Percentiles rank a stretch among this genome's conserved stretches.
Evolutionary conservation across 2,329 filamentous ascomycete species (phyloP).

Genomic region (Diaporthe capsici): DNA sequence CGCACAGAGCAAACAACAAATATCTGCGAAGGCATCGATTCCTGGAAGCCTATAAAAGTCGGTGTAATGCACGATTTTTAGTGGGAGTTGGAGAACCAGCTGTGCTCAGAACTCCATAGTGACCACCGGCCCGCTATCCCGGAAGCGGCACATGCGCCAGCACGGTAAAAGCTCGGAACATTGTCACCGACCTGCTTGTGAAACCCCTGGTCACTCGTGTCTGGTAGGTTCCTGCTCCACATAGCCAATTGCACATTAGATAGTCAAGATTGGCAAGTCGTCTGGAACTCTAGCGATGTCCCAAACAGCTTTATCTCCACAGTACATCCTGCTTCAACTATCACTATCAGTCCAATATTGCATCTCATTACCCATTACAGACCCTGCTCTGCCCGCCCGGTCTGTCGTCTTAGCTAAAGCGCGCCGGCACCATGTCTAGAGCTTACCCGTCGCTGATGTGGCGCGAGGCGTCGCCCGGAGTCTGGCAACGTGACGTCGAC

Average conservation of each 20-base stretch:
- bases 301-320: neutral
- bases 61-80: neutral
- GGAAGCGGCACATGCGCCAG: neutral
- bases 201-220: neutral
- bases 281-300: too few species aligned
- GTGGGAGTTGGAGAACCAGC: neutral
- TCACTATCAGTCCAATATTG: neutral
- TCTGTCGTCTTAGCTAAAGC: neutral
- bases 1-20: too few species aligned
- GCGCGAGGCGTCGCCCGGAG: neutral
- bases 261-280: neutral
- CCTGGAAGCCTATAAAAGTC: neutral
- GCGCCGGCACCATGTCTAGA: neutral
- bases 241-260: neutral
- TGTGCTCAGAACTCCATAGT: neutral
- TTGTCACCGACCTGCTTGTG: neutral
- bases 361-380: fast-evolving
- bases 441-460: neutral
- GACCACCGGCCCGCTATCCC: neutral
- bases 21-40: too few species aligned
- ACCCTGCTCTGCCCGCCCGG: neutral
- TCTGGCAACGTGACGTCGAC: constrained; percentile 3
- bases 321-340: neutral
- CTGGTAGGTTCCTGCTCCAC: neutral
- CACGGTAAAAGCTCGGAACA: constrained; percentile 1